Evolutionary conservation across 805 yeast genomes (phyloP), one percentile per base, ranked within the genome.

Genomic region (Monosporozyma siamensis): DNA sequence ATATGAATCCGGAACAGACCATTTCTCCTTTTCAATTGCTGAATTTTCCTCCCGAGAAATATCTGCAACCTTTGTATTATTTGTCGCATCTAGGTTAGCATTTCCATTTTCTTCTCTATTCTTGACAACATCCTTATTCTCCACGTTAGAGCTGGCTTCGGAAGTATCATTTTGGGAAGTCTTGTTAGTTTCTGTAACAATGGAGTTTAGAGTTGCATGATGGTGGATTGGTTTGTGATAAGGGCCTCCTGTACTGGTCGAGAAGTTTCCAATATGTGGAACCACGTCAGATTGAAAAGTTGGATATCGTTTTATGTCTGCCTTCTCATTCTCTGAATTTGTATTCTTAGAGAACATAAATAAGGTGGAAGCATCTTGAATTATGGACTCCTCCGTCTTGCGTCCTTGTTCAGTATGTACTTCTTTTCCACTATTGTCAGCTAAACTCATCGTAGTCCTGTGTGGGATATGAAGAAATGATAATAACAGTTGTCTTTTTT

Each of bases 341-440:
- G 73, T 77, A 14, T 69, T 71, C 49, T 70, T 75, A 20, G 80
- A 79, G 54, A 77, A 75, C 80, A 76, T 71, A 42, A 77, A 63
- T 38, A 77, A 61, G 18, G 81, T 74, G 14, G 80, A 74, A 1
- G 83, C 82, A 61, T 77, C 82, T 48, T 76, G 78, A 9, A 77
- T 59, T 6, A 67, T 46, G 2, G 71, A 62, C 20, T 48, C 51
- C 20, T 54, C 56, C 3, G 29, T 7, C 11, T 17, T n/a, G 27
- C 45, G 39, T 14, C 20, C 23, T 25, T 34, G 21, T 11, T 17
- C 5, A 6, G 30, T 2, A 14, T 24, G n/a, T 8, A 17, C 14
- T 26, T n/a, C 22, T 8, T n/a, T 11, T 15, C 14, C 24, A n/a
- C 21, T 21, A 15, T 21, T 29, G 21, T 10, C 29, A 8, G 22